These are phyloP conservation scores for Xerocomus spinulosus DNA, from an alignment of 768 basidiomycete species.

Conservation along the genomic window DNA sequence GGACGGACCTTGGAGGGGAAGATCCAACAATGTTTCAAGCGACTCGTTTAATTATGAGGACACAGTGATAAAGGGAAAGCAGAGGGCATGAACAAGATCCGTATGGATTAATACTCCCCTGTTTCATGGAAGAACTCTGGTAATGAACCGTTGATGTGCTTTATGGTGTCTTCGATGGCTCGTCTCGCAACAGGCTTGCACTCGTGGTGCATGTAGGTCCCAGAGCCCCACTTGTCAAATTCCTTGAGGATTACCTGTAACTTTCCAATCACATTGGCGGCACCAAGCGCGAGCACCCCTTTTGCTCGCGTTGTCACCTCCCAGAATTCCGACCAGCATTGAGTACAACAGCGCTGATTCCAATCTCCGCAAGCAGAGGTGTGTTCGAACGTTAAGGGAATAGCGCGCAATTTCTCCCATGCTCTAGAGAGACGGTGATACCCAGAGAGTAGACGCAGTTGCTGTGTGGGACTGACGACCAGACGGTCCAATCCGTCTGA, in stretches of 20 bases:
- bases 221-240: slow-evolving; percentile 65
- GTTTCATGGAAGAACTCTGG: slow-evolving; percentile 55
- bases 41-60: slow-evolving; percentile 22
- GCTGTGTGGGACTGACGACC: slow-evolving; percentile 53
- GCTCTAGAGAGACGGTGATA: slow-evolving; percentile 62
- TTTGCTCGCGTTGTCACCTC: slow-evolving; percentile 68
- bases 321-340: slow-evolving; percentile 78
- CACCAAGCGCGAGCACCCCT: slow-evolving; percentile 50
- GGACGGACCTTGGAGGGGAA: slow-evolving; percentile 31
- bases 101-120: too few species aligned
- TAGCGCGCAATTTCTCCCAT: slow-evolving; percentile 60
- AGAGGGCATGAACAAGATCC: slow-evolving; percentile 17
- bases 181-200: slow-evolving; percentile 58
- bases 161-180: slow-evolving; percentile 52
- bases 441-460: slow-evolving; percentile 61
- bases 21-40: slow-evolving; percentile 2
- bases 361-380: slow-evolving; percentile 59
- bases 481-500: slow-evolving; percentile 43
- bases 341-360: slow-evolving; percentile 68
- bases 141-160: slow-evolving; percentile 52
- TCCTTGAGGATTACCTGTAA: slow-evolving; percentile 60
- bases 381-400: slow-evolving; percentile 62
- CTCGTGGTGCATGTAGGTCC: slow-evolving; percentile 77
- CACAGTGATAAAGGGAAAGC: slow-evolving; percentile 26
- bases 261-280: slow-evolving; percentile 65